Evolutionary conservation across 306 rosid genomes (phyloP), one percentile per base, ranked within the genome.

Genomic region (Geum urbanum): DNA sequence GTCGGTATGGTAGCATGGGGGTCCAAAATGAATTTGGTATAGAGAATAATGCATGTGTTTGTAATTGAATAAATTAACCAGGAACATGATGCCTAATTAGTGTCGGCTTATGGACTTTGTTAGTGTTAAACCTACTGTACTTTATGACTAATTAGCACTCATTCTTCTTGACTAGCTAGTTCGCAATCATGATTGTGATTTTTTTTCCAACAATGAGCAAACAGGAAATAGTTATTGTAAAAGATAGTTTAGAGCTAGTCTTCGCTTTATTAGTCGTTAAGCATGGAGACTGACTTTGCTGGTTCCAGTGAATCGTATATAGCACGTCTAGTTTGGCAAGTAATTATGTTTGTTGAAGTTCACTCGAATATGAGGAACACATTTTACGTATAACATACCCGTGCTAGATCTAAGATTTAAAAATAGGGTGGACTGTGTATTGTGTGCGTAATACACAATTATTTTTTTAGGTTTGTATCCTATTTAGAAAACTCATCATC

Each of bases 1-100:
- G 89, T 84, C 79, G 73, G 81, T 66, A 39, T 53, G 35, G 50
- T 19, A 6, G 16, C 16, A 20, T 18, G 51, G 86, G 63, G 81
- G 78, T 81, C 79, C 78, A 78, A 76, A 19, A 54, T 49, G 2
- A 15, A 50, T 54, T 72, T 62, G 70, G 70, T 52, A 70, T 78
- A 39, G 37, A 27, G 3, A 68, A 51, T 50, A 59, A 15, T 55
- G 44, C 8, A 40, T 13, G 37, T 32, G 37, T 32, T 32, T 32
- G 3, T 32, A 32, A 32, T 32, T 50, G 9, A 37, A 47, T 3
- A 56, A 56, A 22, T 4, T 32, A 5, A 12, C 22, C 11, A 35
- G 10, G 20, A 63, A 14, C 52, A 63, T 70, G 6, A 59, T 44
- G 73, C 66, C 71, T 27, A 72, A 70, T 76, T 40, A 66, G 52